These are phyloP conservation scores for Diaporthe citri DNA, from an alignment of 2,329 filamentous ascomycete species.

Conservation along the genomic window DNA sequence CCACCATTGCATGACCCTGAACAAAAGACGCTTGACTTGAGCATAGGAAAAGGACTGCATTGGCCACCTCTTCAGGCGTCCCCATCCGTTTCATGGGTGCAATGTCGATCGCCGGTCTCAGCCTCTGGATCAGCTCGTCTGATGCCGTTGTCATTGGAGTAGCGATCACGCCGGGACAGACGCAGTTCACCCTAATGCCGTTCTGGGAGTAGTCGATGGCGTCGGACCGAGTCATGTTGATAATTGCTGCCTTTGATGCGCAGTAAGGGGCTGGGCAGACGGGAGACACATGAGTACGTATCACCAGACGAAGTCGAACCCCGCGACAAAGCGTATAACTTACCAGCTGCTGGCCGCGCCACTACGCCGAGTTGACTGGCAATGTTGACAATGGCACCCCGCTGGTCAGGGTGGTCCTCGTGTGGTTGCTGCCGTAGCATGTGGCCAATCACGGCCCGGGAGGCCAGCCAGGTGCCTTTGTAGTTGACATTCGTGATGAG, in stretches of 20 bases:
- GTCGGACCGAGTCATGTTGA: constrained; percentile 68
- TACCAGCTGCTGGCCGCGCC: constrained; percentile 57
- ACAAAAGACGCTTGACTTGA: constrained; percentile 63
- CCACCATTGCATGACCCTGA: constrained; percentile 64
- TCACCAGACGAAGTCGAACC: too few relatives aligned
- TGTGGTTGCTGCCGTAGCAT: constrained; percentile 62
- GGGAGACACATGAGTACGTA: not conserved
- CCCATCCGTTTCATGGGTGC: constrained; percentile 66
- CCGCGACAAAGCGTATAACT: constrained; percentile 43
- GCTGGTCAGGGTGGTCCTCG: constrained; percentile 54
- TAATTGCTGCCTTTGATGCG: constrained; percentile 69
- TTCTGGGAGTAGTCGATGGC: constrained; percentile 67
- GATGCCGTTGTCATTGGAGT: constrained; percentile 60
- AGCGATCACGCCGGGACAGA: constrained; percentile 58
- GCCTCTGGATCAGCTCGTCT: constrained; percentile 52
- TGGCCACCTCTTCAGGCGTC: constrained; percentile 61
- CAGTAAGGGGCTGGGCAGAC: constrained; percentile 63
- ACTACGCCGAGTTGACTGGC: constrained; percentile 66
- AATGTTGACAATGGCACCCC: constrained; percentile 64
- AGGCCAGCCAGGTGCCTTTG: constrained; percentile 61
- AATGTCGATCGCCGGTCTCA: constrained; percentile 58
- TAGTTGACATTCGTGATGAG: constrained; percentile 68
- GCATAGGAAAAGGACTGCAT: constrained; percentile 63
- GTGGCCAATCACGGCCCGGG: constrained; percentile 55
- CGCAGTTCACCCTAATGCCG: constrained; percentile 54